Evolutionary conservation across 768 basidiomycete genomes (phyloP).

Genomic region (Cystobasidium ongulense): DNA sequence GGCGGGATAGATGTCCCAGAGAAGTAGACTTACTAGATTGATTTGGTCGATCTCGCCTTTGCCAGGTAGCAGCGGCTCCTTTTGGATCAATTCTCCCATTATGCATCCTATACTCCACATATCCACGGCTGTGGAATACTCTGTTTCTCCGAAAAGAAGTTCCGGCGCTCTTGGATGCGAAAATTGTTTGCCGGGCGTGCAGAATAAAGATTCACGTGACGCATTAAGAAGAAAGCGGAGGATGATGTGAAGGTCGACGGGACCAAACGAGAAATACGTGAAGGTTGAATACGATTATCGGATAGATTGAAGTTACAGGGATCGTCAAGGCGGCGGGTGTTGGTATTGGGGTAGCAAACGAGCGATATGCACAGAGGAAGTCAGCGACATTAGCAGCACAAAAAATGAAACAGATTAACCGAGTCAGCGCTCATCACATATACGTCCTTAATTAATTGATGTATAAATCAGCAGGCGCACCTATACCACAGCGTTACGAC

Average conservation of each 20-base stretch:
- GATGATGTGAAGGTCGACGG: too few relatives aligned
- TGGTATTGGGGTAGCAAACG: too few relatives aligned
- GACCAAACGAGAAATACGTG: too few relatives aligned
- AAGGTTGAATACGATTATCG: too few relatives aligned
- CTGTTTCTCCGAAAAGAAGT: conserved; percentile 82
- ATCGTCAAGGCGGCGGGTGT: too few relatives aligned
- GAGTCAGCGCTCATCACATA: not conserved
- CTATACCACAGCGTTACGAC: conserved; percentile 99
- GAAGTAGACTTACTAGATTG: conserved; percentile 52
- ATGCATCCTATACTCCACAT: conserved; percentile 99
- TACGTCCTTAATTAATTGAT: not conserved
- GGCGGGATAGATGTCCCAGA: not conserved
- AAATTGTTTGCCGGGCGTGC: not conserved
- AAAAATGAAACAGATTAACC: not conserved
- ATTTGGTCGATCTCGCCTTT: conserved; percentile 87
- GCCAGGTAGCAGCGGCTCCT: conserved; percentile 96
- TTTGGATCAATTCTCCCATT: conserved; percentile 87
- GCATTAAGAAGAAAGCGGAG: too few relatives aligned
- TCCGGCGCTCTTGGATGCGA: conserved; percentile 67
- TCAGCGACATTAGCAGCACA: not conserved
- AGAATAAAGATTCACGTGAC: too few relatives aligned
- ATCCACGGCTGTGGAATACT: conserved; percentile 90
- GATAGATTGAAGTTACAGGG: too few relatives aligned
- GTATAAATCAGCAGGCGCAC: conserved; percentile 50
- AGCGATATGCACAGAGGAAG: not conserved